Conservation (phyloP, 2,329 filamentous ascomycete species). For the Fusarium annulatum region DNA sequence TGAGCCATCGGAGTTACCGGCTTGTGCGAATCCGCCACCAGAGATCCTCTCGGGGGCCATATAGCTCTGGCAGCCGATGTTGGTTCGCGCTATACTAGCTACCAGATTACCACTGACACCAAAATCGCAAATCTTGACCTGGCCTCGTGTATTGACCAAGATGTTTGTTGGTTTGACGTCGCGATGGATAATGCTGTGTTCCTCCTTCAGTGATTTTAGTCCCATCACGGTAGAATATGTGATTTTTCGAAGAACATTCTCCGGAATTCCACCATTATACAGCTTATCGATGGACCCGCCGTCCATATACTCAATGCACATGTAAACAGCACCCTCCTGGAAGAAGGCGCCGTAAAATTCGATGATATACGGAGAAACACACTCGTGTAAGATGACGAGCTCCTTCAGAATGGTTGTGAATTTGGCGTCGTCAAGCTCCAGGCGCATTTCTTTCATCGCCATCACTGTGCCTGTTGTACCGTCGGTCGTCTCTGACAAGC, state of each 20-base stretch:
- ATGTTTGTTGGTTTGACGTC: conserved; percentile 99
- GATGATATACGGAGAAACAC: conserved; percentile 94
- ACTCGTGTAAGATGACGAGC: conserved; percentile 93
- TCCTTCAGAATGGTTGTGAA: conserved; percentile 98
- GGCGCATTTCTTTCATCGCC: conserved; percentile 99
- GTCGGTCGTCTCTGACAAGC: conserved; percentile 44
- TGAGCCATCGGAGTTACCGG: conserved; percentile 78
- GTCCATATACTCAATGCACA: conserved; percentile 99
- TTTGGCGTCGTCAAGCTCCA: conserved; percentile 96
- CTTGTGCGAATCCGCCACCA: conserved; percentile 80
- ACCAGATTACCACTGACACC: conserved; percentile 97
- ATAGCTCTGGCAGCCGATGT: conserved; percentile 98
- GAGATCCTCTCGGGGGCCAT: conserved; percentile 98
- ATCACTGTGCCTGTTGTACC: conserved; percentile 81
- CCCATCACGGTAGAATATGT: conserved; percentile 91
- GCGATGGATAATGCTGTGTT: conserved; percentile 98
- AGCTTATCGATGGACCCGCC: conserved; percentile 97
- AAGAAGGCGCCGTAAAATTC: conserved; percentile 99
- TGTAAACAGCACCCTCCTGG: conserved; percentile 98
- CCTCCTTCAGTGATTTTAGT: conserved; percentile 92
- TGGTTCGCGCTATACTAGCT: conserved; percentile 97
- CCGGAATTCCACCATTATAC: conserved; percentile 89
- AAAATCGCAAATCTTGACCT: conserved; percentile 99
- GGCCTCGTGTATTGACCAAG: conserved; percentile 86
- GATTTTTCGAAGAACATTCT: conserved; percentile 88